Base-by-base conservation (phyloP, 768 basidiomycete genomes). In the Lentinus brumalis region DNA sequence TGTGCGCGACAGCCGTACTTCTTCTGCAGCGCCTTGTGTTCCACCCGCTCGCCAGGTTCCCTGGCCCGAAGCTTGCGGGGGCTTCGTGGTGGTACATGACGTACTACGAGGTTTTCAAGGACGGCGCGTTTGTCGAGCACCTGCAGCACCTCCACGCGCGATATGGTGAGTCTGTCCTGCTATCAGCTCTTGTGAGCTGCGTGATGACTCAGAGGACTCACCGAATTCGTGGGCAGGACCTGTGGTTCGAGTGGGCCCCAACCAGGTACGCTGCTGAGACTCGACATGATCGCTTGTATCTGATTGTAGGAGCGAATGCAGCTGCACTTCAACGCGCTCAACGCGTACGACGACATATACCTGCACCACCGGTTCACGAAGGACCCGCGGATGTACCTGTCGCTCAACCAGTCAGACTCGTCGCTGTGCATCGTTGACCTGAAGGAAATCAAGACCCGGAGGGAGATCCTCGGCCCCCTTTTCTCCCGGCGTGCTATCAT, bases 301-400 rank as follows among this genome's bases (percentile, higher is more conserved):
- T 9, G 5, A 11, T 3, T 9, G 16, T 26, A 46, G 14, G 26
- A 40, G 44, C n/a, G 35, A 35, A 3, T 35, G 16, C 12, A 80
- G 79, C 73, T 81, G 52, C 78, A 79, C 55, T 81, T 81, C 69
- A 75, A 73, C 50, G 72, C 77, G 56, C 76, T 78, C 15, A 63
- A 68, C 8, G 78, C 73, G 5, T 65, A 35, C 21, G 44, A 61
- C 11, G 76, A 73, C 75, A 55, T 75, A 71, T 11, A 70, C 71
- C 18, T 73, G 68, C 16, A 61, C 74, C 26, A 68, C 66, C 47
- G 63, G 26, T 64, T 58, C 54, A 16, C 35, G 5, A 76, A 57
- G 64, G 66, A 51, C 73, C 70, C 12, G 59, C 30, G 45, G 71
- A 11, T 72, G 73, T 40, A 73, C 75, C 14, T 53, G 75, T 31